Evolutionary conservation across 139 green algal species (phyloP), one percentile per base, ranked within the genome.

Genomic region (Tetraselmis chui): DNA sequence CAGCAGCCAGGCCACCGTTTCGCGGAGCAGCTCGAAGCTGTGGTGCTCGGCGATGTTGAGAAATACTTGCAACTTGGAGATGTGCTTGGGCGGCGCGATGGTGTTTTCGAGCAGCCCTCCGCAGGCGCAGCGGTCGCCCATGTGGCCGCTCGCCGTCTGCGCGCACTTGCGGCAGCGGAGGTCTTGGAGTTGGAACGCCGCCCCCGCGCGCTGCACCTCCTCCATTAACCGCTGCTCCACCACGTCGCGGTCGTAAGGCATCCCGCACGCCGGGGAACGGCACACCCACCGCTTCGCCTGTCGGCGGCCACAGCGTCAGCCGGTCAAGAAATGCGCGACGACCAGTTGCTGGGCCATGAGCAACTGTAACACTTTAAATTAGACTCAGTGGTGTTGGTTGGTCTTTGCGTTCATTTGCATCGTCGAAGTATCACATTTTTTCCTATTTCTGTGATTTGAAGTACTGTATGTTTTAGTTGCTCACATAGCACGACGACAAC

Each of bases 111-210:
- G 83, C n/a, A 81, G 45, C 24, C 90, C 91, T 2, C 91, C 91
- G 83, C 94, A 97, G 23, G 87, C 83, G 83, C 94, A 96, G 30
- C 82, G 75, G 11, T 74, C 30, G 45, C 83, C 30, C 58, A 96
- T 82, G 82, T 93, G 91, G 31, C 88, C 81, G 22, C 76, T 75
- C 1, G 84, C 58, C 23, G 92, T 84, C 82, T 5, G 28, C 30
- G 23, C 30, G 83, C 83, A 87, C 59, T 85, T 87, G 31, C 5
- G 0, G 84, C 95, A 98, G 25, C 79, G 76, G 32, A 98, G 87
- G 86, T 99, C 96, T 83, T 98, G 95, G 32, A 97, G 84, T 84
- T 95, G 89, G 84, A 92, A 97, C n/a, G 83, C 83, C 1, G 87
- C 83, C n/a, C 86, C 79, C 18, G 86, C 84, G 79, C 84, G 59